These are phyloP conservation scores for Botryotinia convoluta DNA, from an alignment of 2,329 filamentous ascomycete genomes.

Conservation along the genomic window DNA sequence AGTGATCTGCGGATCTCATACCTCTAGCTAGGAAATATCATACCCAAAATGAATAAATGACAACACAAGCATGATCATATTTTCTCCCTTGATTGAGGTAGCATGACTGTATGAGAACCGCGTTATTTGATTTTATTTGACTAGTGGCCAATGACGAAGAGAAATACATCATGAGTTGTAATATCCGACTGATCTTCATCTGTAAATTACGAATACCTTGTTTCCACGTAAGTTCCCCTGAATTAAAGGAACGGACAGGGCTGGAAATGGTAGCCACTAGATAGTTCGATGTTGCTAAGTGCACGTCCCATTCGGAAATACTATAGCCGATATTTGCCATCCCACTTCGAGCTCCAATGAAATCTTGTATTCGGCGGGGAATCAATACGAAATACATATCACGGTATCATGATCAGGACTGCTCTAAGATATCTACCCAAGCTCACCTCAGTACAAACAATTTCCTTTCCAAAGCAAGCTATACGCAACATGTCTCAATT, in stretches of 20 bases:
- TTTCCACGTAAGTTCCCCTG: background rate
- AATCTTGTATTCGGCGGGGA: background rate
- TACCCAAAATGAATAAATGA: slow-evolving; percentile 2
- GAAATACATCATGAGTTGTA: background rate
- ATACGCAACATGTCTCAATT: slow-evolving; percentile 41
- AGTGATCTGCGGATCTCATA: slow-evolving; percentile 3
- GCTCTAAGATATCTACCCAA: slow-evolving; percentile 9
- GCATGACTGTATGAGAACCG: background rate
- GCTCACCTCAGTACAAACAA: slow-evolving; percentile 18
- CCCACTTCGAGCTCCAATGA: background rate
- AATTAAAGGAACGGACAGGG: background rate
- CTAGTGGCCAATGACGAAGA: background rate
- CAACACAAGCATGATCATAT: background rate
- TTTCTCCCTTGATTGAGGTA: background rate
- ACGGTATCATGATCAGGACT: slow-evolving; percentile 13
- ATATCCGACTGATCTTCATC: slow-evolving; percentile 7
- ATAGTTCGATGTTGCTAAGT: background rate
- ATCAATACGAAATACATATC: background rate
- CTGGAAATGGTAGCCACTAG: background rate
- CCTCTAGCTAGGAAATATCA: background rate
- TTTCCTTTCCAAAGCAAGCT: slow-evolving; percentile 14
- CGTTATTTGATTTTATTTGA: background rate
- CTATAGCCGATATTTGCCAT: background rate
- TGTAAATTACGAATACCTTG: background rate
- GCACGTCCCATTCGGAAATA: slow-evolving; percentile 11